Percentiles rank a stretch among this genome's conserved stretches.
Conservation (phyloP, 768 basidiomycete species). For the Mycena albidolilacea region DNA sequence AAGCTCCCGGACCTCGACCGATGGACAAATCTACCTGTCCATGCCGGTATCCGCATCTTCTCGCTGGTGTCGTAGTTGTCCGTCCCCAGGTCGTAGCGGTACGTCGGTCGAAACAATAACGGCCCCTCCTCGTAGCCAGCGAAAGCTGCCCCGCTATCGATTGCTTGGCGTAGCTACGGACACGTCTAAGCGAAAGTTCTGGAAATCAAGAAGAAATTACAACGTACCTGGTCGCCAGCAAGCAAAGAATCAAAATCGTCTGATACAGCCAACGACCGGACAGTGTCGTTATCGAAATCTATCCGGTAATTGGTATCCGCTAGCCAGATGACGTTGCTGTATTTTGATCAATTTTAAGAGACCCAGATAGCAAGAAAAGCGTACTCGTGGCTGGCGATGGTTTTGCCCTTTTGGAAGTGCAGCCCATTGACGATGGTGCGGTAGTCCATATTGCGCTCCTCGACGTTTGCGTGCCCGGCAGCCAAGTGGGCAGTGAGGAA, state of each 20-base stretch:
- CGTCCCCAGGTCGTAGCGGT: slow-evolving; percentile 88
- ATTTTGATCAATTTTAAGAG: slow-evolving; percentile 13
- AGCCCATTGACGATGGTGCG: slow-evolving; percentile 87
- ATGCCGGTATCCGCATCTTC: slow-evolving; percentile 96
- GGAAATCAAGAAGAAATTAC: neutral
- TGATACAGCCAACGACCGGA: slow-evolving; percentile 72
- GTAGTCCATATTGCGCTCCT: slow-evolving; percentile 94
- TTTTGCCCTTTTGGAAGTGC: slow-evolving; percentile 92
- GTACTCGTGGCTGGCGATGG: slow-evolving; percentile 92
- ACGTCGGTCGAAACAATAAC: slow-evolving; percentile 93
- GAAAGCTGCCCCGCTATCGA: slow-evolving; percentile 84
- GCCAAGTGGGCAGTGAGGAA: slow-evolving; percentile 97
- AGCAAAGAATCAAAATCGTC: slow-evolving; percentile 83
- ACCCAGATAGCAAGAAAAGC: slow-evolving; percentile 44
- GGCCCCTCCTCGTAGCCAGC: slow-evolving; percentile 91
- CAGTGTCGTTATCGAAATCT: slow-evolving; percentile 86
- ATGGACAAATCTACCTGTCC: slow-evolving; percentile 82
- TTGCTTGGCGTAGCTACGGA: slow-evolving; percentile 77
- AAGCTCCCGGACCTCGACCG: slow-evolving; percentile 6
- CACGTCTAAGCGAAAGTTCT: slow-evolving; percentile 22
- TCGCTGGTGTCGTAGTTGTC: slow-evolving; percentile 96
- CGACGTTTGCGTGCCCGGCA: slow-evolving; percentile 92
- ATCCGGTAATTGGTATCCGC: slow-evolving; percentile 98
- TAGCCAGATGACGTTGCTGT: slow-evolving; percentile 92
- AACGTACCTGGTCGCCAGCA: slow-evolving; percentile 86